Percentiles rank a stretch among this genome's conserved stretches.
Conservation (phyloP, 148 eudicot genomes). For the Cornus suecica region DNA sequence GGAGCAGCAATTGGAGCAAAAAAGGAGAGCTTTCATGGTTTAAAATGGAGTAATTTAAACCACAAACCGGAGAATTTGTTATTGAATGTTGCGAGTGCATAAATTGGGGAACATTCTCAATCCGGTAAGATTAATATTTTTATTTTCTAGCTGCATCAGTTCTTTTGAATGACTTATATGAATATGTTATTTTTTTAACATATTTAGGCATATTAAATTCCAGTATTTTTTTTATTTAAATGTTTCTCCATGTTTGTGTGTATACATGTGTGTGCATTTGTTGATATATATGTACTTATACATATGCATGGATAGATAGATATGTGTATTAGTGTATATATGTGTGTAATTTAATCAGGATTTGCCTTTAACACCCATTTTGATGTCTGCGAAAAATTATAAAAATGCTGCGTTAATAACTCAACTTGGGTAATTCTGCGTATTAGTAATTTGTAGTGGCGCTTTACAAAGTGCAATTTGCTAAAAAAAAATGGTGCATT, state of each 20-base stretch:
- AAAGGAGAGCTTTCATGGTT: constrained; percentile 20
- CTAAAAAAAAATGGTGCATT: too few relatives aligned
- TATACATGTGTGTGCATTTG: neutral
- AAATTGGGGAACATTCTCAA: constrained; percentile 27
- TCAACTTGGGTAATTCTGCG: too few relatives aligned
- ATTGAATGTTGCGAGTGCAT: constrained; percentile 24
- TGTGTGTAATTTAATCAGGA: too few relatives aligned
- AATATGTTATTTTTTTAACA: neutral
- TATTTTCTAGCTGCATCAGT: neutral
- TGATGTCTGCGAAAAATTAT: too few relatives aligned
- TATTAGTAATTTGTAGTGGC: too few relatives aligned
- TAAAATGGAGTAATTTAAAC: constrained; percentile 33
- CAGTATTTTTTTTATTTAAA: neutral
- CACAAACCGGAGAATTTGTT: constrained; percentile 17
- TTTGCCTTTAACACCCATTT: too few relatives aligned
- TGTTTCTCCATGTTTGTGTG: neutral
- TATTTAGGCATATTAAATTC: neutral
- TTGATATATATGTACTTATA: too few relatives aligned
- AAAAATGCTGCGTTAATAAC: too few relatives aligned
- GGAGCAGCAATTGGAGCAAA: constrained; percentile 32
- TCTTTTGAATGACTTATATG: neutral
- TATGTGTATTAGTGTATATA: too few relatives aligned
- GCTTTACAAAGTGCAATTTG: too few relatives aligned
- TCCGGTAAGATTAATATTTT: constrained; percentile 23
- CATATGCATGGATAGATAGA: too few relatives aligned